A percentile compares a stretch with the other conserved stretches of the same genome.
These are phyloP conservation scores for Komagataella kurtzmanii DNA, from an alignment of 805 yeast species.

Conservation along the genomic window DNA sequence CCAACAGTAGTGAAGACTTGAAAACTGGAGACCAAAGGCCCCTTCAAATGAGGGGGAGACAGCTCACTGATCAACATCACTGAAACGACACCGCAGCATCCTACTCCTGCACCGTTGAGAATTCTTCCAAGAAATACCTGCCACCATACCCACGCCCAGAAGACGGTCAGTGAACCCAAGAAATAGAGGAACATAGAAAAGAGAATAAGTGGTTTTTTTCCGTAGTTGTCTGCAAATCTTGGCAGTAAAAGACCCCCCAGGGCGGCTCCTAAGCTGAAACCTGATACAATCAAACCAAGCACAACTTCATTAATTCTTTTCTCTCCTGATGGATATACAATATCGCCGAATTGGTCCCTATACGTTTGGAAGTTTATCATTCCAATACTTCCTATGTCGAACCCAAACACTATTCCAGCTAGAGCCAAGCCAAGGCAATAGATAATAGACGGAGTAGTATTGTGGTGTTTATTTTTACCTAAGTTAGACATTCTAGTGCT, in stretches of 20 bases:
- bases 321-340: not conserved
- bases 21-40: conserved; percentile 16
- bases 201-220: conserved; percentile 12
- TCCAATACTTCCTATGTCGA: conserved; percentile 20
- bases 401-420: conserved; percentile 21
- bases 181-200: conserved; percentile 10
- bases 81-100: conserved; percentile 17
- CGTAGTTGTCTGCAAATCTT: conserved; percentile 11
- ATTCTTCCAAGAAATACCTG: conserved; percentile 22
- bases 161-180: conserved; percentile 9
- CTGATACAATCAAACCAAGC: conserved; percentile 17
- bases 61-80: conserved; percentile 23
- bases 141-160: conserved; percentile 9
- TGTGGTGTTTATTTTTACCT: not conserved
- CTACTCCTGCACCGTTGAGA: conserved; percentile 17
- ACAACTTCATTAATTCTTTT: conserved; percentile 10
- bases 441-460: not conserved
- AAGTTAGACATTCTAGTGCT: not conserved
- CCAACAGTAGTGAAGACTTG: conserved; percentile 22
- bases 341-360: conserved; percentile 11
- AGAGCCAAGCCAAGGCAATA: conserved; percentile 14
- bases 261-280: conserved; percentile 16
- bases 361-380: conserved; percentile 5
- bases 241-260: conserved; percentile 15
- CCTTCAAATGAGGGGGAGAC: conserved; percentile 16